Conservation (phyloP, 148 eudicot species). For the Arbutus unedo region DNA sequence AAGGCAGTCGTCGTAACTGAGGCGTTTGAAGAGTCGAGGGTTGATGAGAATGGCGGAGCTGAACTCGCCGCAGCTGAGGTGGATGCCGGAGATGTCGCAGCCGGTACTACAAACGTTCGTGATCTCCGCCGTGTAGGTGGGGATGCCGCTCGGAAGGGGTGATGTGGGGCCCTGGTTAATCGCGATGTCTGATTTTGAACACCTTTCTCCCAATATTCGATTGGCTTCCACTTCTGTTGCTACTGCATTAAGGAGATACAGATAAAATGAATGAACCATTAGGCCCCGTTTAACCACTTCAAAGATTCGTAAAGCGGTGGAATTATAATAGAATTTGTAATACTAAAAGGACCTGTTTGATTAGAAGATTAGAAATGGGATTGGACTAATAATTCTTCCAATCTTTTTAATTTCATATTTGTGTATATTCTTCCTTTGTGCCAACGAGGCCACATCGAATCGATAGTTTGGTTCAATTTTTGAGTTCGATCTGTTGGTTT, state of each 20-base stretch:
- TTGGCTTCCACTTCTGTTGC: constrained; percentile 35
- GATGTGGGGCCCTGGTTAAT: constrained; percentile 56
- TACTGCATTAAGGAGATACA: constrained; percentile 22
- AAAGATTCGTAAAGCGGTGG: too few relatives aligned
- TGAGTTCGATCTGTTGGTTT: too few relatives aligned
- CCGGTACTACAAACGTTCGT: constrained; percentile 60
- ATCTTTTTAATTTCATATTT: too few relatives aligned
- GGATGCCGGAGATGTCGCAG: constrained; percentile 62
- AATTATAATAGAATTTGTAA: too few relatives aligned
- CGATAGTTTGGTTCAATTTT: too few relatives aligned
- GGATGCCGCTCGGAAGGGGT: constrained; percentile 77
- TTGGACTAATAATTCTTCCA: too few relatives aligned
- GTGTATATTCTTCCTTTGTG: too few relatives aligned
- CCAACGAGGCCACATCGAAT: too few relatives aligned
- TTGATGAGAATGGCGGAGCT: constrained; percentile 70
- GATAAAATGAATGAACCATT: neutral
- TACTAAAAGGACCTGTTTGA: too few relatives aligned
- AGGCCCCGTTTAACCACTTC: too few relatives aligned
- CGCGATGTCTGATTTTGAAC: constrained; percentile 48
- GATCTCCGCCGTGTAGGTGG: constrained; percentile 75
- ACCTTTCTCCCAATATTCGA: constrained; percentile 61
- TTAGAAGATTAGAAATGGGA: too few relatives aligned
- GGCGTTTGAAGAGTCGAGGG: constrained; percentile 59
- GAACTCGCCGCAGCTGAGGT: constrained; percentile 78
- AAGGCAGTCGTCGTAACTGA: constrained; percentile 57